A percentile compares a stretch with the other conserved stretches of the same genome.
Evolutionary conservation across 352 stramenopile species (phyloP).

Genomic region (Phytophthora foliorum): DNA sequence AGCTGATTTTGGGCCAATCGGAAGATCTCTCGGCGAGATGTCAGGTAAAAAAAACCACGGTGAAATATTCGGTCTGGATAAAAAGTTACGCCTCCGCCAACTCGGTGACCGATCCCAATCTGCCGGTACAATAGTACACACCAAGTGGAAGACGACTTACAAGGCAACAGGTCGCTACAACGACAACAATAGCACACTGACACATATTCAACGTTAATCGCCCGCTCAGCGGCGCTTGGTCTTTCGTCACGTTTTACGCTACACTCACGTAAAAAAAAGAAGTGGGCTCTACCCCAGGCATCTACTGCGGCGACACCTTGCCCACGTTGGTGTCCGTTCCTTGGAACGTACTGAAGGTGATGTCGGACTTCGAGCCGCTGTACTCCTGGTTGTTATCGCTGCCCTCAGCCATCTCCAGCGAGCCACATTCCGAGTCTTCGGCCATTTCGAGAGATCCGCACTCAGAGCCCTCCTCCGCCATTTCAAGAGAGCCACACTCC

Average conservation of each 20-base stretch:
- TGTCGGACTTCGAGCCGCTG: slow-evolving; percentile 41
- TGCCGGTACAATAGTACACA: too few relatives aligned
- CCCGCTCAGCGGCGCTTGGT: slow-evolving; percentile 32
- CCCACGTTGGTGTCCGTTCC: slow-evolving; percentile 23
- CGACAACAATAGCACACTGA: slow-evolving; percentile 23
- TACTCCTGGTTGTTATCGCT: slow-evolving; percentile 27
- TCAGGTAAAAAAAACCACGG: too few relatives aligned
- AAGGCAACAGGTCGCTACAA: slow-evolving; percentile 13
- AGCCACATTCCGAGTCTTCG: slow-evolving; percentile 21
- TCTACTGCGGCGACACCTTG: slow-evolving; percentile 39
- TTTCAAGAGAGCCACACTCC: slow-evolving; percentile 19
- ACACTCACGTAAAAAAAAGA: slow-evolving; percentile 37
- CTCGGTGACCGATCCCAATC: too few relatives aligned
- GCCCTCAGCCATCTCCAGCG: slow-evolving; percentile 32
- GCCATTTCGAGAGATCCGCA: slow-evolving; percentile 37
- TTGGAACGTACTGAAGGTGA: slow-evolving; percentile 44
- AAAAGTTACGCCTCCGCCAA: too few relatives aligned
- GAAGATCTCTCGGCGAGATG: too few relatives aligned
- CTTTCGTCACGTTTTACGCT: slow-evolving; percentile 50
- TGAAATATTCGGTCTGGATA: too few relatives aligned
- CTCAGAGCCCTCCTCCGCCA: slow-evolving; percentile 17
- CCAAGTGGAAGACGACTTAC: slow-evolving; percentile 5
- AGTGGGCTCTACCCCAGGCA: not conserved
- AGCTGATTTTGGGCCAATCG: too few relatives aligned
- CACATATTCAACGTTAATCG: slow-evolving; percentile 47